Conservation (phyloP, 805 yeast genomes). For the Nakazawaea siamensis region DNA sequence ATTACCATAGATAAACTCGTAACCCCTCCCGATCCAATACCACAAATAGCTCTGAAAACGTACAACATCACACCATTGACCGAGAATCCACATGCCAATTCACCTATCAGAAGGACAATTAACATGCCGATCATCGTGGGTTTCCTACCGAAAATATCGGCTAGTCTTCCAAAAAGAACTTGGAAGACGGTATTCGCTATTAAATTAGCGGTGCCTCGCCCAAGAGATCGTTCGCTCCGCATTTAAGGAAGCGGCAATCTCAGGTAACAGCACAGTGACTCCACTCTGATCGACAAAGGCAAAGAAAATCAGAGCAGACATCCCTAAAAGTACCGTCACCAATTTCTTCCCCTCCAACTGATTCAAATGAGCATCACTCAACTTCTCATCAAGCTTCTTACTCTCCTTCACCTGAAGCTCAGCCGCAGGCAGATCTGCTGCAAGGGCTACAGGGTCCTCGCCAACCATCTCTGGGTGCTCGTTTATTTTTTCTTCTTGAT, state of each 20-base stretch:
- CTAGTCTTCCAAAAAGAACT: constrained; percentile 40
- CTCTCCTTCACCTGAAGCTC: too few species aligned
- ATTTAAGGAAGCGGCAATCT: constrained; percentile 35
- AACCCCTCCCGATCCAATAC: constrained; percentile 47
- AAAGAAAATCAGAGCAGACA: constrained; percentile 7
- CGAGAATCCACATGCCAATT: constrained; percentile 44
- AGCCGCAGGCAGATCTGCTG: too few species aligned
- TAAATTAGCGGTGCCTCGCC: constrained; percentile 46
- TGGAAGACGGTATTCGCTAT: constrained; percentile 47
- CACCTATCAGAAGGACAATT: constrained; percentile 30
- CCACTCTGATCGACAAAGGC: constrained; percentile 43
- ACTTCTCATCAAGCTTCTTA: constrained; percentile 6
- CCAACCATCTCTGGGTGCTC: too few species aligned
- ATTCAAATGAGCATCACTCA: constrained; percentile 10
- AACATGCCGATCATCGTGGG: constrained; percentile 31
- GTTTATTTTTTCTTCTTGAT: too few species aligned
- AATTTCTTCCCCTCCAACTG: constrained; percentile 1
- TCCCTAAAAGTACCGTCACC: constrained; percentile 8
- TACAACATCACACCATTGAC: constrained; percentile 37
- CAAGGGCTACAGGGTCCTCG: too few species aligned
- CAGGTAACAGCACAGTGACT: constrained; percentile 38
- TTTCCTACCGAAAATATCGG: constrained; percentile 49
- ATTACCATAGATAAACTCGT: constrained; percentile 43
- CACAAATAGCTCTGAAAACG: constrained; percentile 44
- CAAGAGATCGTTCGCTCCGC: constrained; percentile 40